These are phyloP conservation scores for Starmerella vaccinii DNA, from an alignment of 805 yeast genomes.

Conservation along the genomic window DNA sequence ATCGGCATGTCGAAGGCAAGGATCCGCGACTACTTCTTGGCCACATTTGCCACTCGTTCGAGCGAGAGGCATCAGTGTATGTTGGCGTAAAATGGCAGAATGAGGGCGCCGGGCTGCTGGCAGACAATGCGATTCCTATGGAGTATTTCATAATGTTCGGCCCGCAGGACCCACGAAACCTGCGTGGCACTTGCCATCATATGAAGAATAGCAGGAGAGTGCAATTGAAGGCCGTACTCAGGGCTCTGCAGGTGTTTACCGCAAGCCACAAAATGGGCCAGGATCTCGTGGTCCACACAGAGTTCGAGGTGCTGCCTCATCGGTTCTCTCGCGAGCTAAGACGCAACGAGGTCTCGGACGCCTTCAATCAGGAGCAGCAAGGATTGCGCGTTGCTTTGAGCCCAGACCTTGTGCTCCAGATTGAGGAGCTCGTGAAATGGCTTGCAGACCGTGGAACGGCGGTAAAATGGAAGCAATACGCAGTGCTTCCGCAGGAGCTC, in stretches of 20 bases:
- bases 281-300: background rate
- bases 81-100: slow-evolving; percentile 1
- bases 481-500: background rate
- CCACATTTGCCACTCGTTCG: background rate
- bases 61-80: background rate
- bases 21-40: background rate
- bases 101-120: background rate
- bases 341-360: background rate
- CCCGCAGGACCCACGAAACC: slow-evolving; percentile 4
- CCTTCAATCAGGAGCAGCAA: background rate
- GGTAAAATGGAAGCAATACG: slow-evolving; percentile 1
- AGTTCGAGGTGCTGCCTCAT: background rate
- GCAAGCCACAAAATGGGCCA: background rate
- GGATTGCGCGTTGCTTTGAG: background rate
- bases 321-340: background rate
- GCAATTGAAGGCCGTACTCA: background rate
- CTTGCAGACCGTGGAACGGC: background rate
- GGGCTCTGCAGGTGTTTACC: background rate
- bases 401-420: background rate
- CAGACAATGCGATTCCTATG: background rate
- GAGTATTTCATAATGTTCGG: slow-evolving; percentile 1
- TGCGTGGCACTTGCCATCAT: background rate
- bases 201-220: background rate
- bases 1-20: background rate
- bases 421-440: slow-evolving; percentile 1